Percentiles rank a stretch among this genome's conserved stretches.
phyloP scores from a whole-genome alignment of 805 yeast species.

The Candida coleopterorum region DNA sequence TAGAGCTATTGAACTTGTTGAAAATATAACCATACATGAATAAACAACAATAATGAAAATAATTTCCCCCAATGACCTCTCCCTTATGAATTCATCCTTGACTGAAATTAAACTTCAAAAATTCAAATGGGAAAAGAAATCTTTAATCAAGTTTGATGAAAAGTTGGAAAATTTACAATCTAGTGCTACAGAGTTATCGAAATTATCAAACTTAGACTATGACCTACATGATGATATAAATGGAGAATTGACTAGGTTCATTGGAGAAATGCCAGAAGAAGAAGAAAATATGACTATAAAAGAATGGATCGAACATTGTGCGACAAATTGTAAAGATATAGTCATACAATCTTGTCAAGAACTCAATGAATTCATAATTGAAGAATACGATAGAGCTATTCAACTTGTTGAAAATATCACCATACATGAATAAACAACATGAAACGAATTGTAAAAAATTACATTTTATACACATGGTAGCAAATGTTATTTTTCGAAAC shows the following conservation, averaged over 20 bases:
- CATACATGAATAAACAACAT: too few relatives aligned
- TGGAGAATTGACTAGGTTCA: conserved; percentile 60
- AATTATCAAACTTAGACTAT: conserved; percentile 30
- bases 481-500: too few relatives aligned
- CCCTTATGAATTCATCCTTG: conserved; percentile 6
- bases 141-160: conserved; percentile 1
- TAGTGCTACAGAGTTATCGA: conserved; percentile 29
- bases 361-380: conserved; percentile 44
- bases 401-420: conserved; percentile 26
- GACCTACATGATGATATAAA: conserved; percentile 57
- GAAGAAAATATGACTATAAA: conserved; percentile 67
- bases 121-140: conserved; percentile 5
- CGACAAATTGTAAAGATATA: conserved; percentile 47
- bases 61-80: conserved; percentile 7
- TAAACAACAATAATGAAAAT: too few relatives aligned
- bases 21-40: conserved; percentile 23
- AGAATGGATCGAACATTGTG: conserved; percentile 61
- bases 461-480: too few relatives aligned
- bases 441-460: too few relatives aligned
- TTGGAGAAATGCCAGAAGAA: conserved; percentile 63
- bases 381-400: conserved; percentile 50
- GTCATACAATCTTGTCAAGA: conserved; percentile 42
- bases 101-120: neutral
- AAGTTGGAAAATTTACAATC: conserved; percentile 23
- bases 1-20: conserved; percentile 43